Percentiles rank a stretch among this genome's conserved stretches.
Conservation (phyloP, 176 grass and related monocot species). For the Sorghum bicolor region Sorghum_bicolor_NCBIv3 NC_012872.2:15891001-15891500, state of each 20-base stretch:
- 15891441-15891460: constrained; percentile 1
- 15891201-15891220: background rate
- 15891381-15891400: background rate
- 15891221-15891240: background rate
- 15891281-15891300: background rate
- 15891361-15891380: background rate
- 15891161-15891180: constrained; percentile 24
- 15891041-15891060: constrained; percentile 69
- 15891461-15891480: background rate
- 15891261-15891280: background rate
- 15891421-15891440: background rate
- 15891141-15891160: background rate
- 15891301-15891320: background rate
- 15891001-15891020: constrained; percentile 99
- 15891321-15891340: constrained; percentile 10
- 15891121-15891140: background rate
- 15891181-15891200: background rate
- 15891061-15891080: constrained; percentile 18
- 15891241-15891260: background rate
- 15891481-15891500: background rate
- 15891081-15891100: background rate
- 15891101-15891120: background rate
- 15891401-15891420: background rate
- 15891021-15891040: constrained; percentile 99
- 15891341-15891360: background rate